Percentiles rank a stretch among this genome's conserved stretches.
Evolutionary conservation across 192 early-diverging fungal genomes (phyloP).

Genomic region (Backusella australiensis): DNA sequence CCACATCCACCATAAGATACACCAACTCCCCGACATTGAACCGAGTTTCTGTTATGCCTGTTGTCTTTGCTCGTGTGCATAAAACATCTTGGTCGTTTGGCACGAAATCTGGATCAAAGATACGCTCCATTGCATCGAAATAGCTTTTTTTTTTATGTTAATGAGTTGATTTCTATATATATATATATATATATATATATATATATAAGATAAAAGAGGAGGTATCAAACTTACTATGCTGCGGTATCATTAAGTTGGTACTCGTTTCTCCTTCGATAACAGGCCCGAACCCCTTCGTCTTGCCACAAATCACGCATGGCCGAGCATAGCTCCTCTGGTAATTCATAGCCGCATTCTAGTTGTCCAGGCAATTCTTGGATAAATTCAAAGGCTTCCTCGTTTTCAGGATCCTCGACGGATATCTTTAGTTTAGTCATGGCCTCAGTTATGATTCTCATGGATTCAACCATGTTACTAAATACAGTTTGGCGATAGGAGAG

Average conservation of each 20-base stretch:
- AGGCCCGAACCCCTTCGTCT: constrained; percentile 78
- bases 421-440: constrained; percentile 92
- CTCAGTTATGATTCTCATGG: constrained; percentile 90
- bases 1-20: constrained; percentile 97
- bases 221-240: constrained; percentile 64
- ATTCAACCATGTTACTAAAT: constrained; percentile 93
- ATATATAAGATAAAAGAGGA: neutral
- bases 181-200: neutral
- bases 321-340: constrained; percentile 71
- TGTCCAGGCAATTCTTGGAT: constrained; percentile 78
- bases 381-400: constrained; percentile 78
- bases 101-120: constrained; percentile 71
- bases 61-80: constrained; percentile 94
- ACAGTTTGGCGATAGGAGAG: constrained; percentile 94
- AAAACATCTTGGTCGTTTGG: constrained; percentile 97
- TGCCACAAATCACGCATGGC: constrained; percentile 83
- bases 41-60: constrained; percentile 92
- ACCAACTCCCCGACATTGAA: constrained; percentile 91
- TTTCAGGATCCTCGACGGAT: constrained; percentile 59
- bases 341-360: constrained; percentile 79
- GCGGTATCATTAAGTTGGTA: constrained; percentile 97
- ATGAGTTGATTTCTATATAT: neutral
- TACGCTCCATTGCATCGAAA: constrained; percentile 91
- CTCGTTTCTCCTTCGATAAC: constrained; percentile 80
- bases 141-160: constrained; percentile 54